Evolutionary conservation across 169 alveolate species (phyloP), one percentile per base, ranked within the genome.

Genomic region (Cryptosporidium bovis): DNA sequence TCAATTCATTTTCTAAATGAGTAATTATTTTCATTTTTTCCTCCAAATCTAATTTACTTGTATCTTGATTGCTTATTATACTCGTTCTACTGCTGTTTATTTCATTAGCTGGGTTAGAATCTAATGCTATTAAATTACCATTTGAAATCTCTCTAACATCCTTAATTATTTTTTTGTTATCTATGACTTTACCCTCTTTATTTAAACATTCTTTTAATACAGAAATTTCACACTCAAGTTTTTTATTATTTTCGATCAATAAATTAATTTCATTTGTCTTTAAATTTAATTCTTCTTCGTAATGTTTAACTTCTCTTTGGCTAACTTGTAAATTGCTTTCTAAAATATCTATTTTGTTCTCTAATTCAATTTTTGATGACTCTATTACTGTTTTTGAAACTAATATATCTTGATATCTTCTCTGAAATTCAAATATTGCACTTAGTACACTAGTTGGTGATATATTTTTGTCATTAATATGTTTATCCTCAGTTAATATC

Each of bases 341-440:
- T 62, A 77, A 44, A n/a, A 40, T 18, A 44, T 62, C 71, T 7
- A 77, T 48, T 40, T 77, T 77, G 34, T 77, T 62, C 48, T 77
- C 87, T 34, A 77, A 48, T 20, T 77, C 87, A 7, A 29, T 16
- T 48, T 77, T 77, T 8, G 87, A 56, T 2, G 87, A 46, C 51
- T 77, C 87, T n/a, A 62, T 60, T 1, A 77, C 87, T 55, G 87
- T 62, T 48, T 77, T 77, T 10, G 87, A 77, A 62, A 77, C 87
- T 15, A 77, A 56, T 36, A 77, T 53, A 44, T 77, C 87, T 50
- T 77, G 87, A 66, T 77, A 77, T 2, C 87, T 65, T 16, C 87
- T 77, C 48, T 77, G 87, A 27, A 77, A 77, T 44, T 77, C 87
- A 77, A 77, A 77, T 12, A 77, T 77, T 60, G 87, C 87, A 62